Base-by-base conservation (phyloP, 1,139 yeast genomes). In the Magnusiomyces magnusii region DNA sequence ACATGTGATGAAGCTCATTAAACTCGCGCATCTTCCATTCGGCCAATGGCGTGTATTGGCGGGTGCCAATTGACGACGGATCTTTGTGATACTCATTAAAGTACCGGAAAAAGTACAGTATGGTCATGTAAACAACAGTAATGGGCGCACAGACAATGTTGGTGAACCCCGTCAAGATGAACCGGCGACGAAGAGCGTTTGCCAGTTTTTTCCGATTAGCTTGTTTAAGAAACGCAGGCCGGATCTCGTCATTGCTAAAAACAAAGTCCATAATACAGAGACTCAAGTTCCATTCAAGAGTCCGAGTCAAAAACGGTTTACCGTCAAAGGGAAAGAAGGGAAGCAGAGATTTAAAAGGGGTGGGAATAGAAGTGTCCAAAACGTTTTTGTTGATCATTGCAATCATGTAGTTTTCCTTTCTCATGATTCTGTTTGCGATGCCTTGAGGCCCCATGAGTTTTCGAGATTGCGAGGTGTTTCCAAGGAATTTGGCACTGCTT, bases 21-120 rank as follows among this genome's bases (percentile, higher is more conserved):
- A 87, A 90, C 69, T 93, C 99, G 59, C 99, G 78, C 68, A 95
- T 81, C 70, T 86, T 89, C 98, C 99, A 93, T 68, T 89, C 93
- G 0, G 98, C 97, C 71, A 83, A 81, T 0, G 97, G 97, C 0
- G 98, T 90, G 68, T 90, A 93, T 67, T 90, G 96, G 55, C 99
- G 78, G 1, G 92, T 85, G 10, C 96, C 85, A 58, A 93, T 78
- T 15, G 92, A 78, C 1, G 93, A 84, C 0, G 99, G 99, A 61
- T 93, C 88, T 49, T 88, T 83, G 70, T 89, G 87, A 70, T 89
- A 91, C 73, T 93, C 98, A 69, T 92, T 91, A 73, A 95, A 93
- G 71, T 93, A 91, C 57, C 91, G 80, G 78, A 93, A 86, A 68
- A 95, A 92, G 72, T 90, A 89, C 57, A 90, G 78, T 57, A 93